Base-by-base conservation (phyloP, 305 asterid species). In the Fraxinus sp. region DNA sequence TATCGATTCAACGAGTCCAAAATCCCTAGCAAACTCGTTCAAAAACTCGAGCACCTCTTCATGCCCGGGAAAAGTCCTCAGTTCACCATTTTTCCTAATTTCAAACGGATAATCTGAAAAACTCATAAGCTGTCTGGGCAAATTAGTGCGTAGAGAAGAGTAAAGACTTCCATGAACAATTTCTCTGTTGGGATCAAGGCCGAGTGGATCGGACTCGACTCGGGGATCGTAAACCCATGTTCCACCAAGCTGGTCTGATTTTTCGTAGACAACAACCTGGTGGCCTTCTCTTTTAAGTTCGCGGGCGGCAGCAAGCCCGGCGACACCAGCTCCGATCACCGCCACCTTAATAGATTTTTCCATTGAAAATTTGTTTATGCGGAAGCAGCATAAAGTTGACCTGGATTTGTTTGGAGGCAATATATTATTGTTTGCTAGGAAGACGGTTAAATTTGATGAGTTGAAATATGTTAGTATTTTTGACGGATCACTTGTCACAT, bases 261-360 rank as follows among this genome's bases (percentile, higher is more conserved):
- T 94, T 72, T 94, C 96, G 68, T 85, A 92, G n/a, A 93, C 86
- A 0, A 83, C 82, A 0, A 89, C 90, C 4, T 16, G 41, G 71
- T 86, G 96, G 55, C 91, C 90, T 85, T 89, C 90, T 20, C 77
- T 11, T 32, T 81, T 83, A 10, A 92, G 96, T 41, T 93, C 93
- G 0, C 93, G 90, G 26, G 92, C 92, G 0, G 90, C 43, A 24
- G 86, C 81, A 0, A 94, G 87, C 16, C 98, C 96, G 5, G 92
- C 59, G 8, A 77, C 87, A 8, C 98, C 98, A 80, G 96, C 98
- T 37, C 98, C 97, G 79, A 94, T 91, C 81, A 91, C 96, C 18
- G 95, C 97, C 78, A 90, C 95, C 59, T 81, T 90, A 2, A 86
- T 83, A 4, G 80, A 83, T 22, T 81, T 81, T 4, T 86, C 84